Evolutionary conservation across 164 flowering plant species (phyloP).

Genomic region (grape (Vitis vinifera)): DNA sequence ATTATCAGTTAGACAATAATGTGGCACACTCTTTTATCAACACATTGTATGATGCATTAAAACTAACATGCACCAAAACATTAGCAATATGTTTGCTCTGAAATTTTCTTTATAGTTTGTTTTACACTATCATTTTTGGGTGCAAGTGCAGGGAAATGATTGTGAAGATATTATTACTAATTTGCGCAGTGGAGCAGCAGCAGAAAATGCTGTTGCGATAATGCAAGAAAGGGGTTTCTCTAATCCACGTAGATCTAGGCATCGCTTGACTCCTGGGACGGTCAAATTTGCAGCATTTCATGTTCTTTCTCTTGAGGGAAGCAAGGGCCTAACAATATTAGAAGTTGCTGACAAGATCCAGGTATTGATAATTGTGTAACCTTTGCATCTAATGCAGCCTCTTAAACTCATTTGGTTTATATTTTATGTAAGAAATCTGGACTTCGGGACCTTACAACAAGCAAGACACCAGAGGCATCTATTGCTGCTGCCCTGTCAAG

Average conservation of each 20-base stretch:
- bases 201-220: slow-evolving; percentile 75
- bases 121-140: background rate
- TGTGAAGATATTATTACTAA: slow-evolving; percentile 65
- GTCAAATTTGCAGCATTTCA: slow-evolving; percentile 96
- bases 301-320: slow-evolving; percentile 86
- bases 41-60: too few species aligned
- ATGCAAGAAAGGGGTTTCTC: slow-evolving; percentile 89
- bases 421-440: slow-evolving; percentile 70
- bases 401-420: slow-evolving; percentile 14
- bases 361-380: slow-evolving; percentile 34
- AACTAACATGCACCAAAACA: too few species aligned
- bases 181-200: slow-evolving; percentile 82
- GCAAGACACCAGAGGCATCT: slow-evolving; percentile 98
- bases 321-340: slow-evolving; percentile 68
- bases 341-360: slow-evolving; percentile 92
- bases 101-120: background rate
- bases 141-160: slow-evolving; percentile 66
- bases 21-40: too few species aligned
- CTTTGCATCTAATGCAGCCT: background rate
- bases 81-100: background rate
- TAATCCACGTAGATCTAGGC: slow-evolving; percentile 72
- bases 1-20: too few species aligned
- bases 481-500: slow-evolving; percentile 93
- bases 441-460: slow-evolving; percentile 87
- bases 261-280: slow-evolving; percentile 94